Conservation (phyloP, 306 rosid species). For the Cucurbita argyrosperma region DNA sequence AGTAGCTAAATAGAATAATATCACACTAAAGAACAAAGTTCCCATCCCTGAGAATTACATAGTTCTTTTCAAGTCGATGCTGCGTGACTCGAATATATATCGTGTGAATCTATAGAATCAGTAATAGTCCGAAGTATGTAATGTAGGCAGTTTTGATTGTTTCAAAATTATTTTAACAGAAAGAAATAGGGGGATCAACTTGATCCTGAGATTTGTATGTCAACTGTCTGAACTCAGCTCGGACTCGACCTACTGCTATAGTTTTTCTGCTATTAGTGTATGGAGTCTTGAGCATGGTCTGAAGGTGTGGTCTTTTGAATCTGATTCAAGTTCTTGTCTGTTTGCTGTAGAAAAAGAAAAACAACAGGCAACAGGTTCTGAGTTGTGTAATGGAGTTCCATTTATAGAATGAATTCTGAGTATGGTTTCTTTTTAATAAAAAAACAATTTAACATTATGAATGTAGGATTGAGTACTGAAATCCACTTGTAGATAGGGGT, state of each 20-base stretch:
- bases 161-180: constrained; percentile 13
- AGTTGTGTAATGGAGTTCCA: not conserved
- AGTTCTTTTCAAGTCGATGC: constrained; percentile 33
- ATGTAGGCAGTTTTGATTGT: constrained; percentile 13
- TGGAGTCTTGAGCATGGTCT: not conserved
- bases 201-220: not conserved
- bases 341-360: not conserved
- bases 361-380: not conserved
- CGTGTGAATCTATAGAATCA: constrained; percentile 22
- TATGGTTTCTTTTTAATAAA: not conserved
- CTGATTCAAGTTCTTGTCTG: not conserved
- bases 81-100: constrained; percentile 22
- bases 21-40: constrained; percentile 24
- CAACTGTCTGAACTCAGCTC: not conserved
- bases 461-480: too few species aligned
- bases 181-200: not conserved
- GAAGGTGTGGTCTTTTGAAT: not conserved
- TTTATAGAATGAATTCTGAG: not conserved
- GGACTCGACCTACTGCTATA: not conserved
- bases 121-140: constrained; percentile 31
- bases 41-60: constrained; percentile 23
- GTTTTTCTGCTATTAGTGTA: not conserved
- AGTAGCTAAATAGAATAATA: constrained; percentile 20
- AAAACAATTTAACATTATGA: too few species aligned
- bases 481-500: too few species aligned